Evolutionary conservation across 2,329 filamentous ascomycete genomes (phyloP).

Genomic region (Colletotrichum eremochloae): DNA sequence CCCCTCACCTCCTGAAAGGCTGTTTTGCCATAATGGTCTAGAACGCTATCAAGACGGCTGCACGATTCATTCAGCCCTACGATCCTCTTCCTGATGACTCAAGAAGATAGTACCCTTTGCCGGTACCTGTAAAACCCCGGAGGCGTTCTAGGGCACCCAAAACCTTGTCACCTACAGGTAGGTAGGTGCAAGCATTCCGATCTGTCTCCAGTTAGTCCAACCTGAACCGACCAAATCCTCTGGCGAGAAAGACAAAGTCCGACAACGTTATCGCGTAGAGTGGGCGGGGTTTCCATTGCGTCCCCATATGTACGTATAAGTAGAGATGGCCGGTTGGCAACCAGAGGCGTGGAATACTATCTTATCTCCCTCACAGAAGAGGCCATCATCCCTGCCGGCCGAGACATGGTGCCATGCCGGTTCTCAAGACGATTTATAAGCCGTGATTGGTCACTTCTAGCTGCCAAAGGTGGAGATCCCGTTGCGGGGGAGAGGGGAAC

Average conservation of each 20-base stretch:
- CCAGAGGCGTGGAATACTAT: background rate
- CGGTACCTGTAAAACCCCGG: no score
- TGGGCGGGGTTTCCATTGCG: background rate
- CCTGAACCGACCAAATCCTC: background rate
- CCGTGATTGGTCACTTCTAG: no score
- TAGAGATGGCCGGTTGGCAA: background rate
- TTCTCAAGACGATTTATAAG: conserved; percentile 18
- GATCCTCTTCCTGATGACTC: background rate
- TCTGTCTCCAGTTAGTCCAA: background rate
- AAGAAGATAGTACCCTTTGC: no score
- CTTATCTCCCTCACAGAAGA: background rate
- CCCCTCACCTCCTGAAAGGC: no score
- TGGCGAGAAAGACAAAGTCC: background rate
- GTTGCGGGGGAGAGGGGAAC: no score
- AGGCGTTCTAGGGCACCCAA: no score
- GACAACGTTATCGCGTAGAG: background rate
- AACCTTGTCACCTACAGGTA: no score
- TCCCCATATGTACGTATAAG: background rate
- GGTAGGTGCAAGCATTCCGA: no score
- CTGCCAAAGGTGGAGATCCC: background rate
- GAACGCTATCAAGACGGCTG: background rate
- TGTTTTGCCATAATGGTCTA: background rate
- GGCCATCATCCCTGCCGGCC: no score
- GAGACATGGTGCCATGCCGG: background rate
- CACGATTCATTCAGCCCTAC: background rate